Evolutionary conservation across 106 monocot species (phyloP), one percentile per base, ranked within the genome.

Genomic region (Chionographis japonica): DNA sequence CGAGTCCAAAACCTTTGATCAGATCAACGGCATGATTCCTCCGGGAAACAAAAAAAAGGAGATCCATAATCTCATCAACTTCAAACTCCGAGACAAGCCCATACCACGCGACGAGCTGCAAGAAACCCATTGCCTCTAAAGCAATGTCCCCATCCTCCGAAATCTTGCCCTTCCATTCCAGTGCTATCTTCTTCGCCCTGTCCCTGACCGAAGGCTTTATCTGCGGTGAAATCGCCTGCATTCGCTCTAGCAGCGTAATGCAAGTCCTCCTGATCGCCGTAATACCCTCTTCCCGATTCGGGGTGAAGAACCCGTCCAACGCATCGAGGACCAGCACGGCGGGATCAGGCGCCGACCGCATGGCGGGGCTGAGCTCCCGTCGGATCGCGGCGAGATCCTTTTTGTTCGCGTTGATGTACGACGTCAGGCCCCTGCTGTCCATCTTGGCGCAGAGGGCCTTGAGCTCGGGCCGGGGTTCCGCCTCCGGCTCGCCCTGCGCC

Each of bases 51-150:
- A 62, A 58, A 16, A 83, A 39, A 14, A 90, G 60, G 12, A 80
- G 55, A n/a, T 90, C 77, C 37, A 85, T 19, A 6, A 90, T 36
- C 36, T 83, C 74, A 35, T 80, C 69, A 7, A 62, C 37, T 1
- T 74, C 61, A 55, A 83, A 90, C 40, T 79, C 82, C 0, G 61
- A 41, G 4, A 62, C 67, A 60, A 90, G 54, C 12, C 50, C 51
- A 64, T 54, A 90, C 1, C 80, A 15, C 3, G 64, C 72, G 35
- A 90, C 14, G 18, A 90, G 80, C 77, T 85, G 74, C 75, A 90
- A 73, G 20, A 86, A 90, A 6, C 52, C 80, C 37, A 72, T 17
- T 6, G 52, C 74, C n/a, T 75, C 70, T 12, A 78, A 18, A 3
- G 64, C 35, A 14, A 59, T 62, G n/a, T 80, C 79, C 8, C 62